Evolutionary conservation across 805 yeast species (phyloP).

Genomic region (Yarrowia sp.): DNA sequence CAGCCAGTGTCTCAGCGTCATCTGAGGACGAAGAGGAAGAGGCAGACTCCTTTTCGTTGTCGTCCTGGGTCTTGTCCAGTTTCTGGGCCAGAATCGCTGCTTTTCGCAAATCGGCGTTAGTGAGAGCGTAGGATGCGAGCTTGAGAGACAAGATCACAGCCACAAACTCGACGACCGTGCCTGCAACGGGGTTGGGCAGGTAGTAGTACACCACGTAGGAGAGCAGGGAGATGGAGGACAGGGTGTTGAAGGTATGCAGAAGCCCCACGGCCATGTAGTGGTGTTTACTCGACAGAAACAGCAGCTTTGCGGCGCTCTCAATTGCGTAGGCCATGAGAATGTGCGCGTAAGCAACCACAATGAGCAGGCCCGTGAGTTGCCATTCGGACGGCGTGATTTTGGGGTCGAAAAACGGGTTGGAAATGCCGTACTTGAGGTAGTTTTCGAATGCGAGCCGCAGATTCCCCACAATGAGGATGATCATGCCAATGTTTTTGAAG

Average conservation of each 20-base stretch:
- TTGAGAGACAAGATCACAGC: conserved; percentile 54
- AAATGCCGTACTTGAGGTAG: conserved; percentile 51
- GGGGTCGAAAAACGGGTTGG: conserved; percentile 50
- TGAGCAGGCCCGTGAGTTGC: conserved; percentile 41
- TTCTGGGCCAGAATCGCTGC: conserved; percentile 44
- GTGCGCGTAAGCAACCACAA: conserved; percentile 49
- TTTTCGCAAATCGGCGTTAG: conserved; percentile 56
- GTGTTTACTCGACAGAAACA: conserved; percentile 43
- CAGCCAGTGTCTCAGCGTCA: conserved; percentile 41
- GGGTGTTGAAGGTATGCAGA: conserved; percentile 50
- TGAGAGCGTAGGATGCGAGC: conserved; percentile 54
- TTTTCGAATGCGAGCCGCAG: conserved; percentile 53
- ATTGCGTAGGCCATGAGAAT: conserved; percentile 51
- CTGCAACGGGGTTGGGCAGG: conserved; percentile 55
- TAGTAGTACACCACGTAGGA: conserved; percentile 49
- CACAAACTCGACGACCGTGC: conserved; percentile 54
- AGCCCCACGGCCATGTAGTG: conserved; percentile 46
- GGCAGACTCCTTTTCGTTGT: conserved; percentile 25
- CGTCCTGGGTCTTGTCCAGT: conserved; percentile 17
- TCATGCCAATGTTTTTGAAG: conserved; percentile 53
- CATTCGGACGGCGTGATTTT: conserved; percentile 39
- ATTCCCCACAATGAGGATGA: conserved; percentile 52
- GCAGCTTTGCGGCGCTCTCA: conserved; percentile 49
- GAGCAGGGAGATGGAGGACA: conserved; percentile 47
- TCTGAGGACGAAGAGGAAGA: conserved; percentile 32